phyloP scores from a whole-genome alignment of 73 alveolate species.

The Paramecium sexaurelia region DNA sequence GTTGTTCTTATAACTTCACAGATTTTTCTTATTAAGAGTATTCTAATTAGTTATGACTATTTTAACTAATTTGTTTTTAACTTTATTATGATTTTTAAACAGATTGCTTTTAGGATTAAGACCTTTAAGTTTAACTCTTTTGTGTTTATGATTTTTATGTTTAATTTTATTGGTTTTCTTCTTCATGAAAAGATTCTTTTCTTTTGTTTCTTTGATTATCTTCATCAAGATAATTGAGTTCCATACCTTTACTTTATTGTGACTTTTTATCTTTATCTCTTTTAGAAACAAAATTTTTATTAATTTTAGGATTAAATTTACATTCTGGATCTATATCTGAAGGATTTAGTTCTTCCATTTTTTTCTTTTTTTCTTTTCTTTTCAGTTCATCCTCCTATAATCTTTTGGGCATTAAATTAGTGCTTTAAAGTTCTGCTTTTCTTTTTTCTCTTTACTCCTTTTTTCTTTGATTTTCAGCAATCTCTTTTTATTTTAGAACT shows the following conservation, averaged over 20 bases:
- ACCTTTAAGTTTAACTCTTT: neutral
- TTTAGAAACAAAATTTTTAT: conserved; percentile 28
- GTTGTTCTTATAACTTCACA: neutral
- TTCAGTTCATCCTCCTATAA: conserved; percentile 6
- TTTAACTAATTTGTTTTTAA: neutral
- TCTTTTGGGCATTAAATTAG: neutral
- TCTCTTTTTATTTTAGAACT: conserved; percentile 31
- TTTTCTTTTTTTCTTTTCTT: conserved; percentile 18
- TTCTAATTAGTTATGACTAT: neutral
- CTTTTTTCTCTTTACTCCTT: conserved; percentile 45
- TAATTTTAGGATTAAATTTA: conserved; percentile 34
- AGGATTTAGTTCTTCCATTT: neutral
- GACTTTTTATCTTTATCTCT: conserved; percentile 6
- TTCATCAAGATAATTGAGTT: conserved; percentile 22
- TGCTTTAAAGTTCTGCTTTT: neutral
- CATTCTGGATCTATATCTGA: conserved; percentile 51
- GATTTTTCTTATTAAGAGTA: neutral
- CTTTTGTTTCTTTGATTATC: conserved; percentile 42
- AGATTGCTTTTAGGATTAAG: neutral
- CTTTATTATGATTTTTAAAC: neutral
- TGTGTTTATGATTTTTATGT: neutral
- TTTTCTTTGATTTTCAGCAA: neutral
- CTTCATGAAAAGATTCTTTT: neutral
- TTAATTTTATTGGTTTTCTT: neutral
- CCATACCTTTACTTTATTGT: neutral